Percentiles rank a stretch among this genome's conserved stretches.
Evolutionary conservation across 352 stramenopile genomes (phyloP).

Genomic region (Phytopythium helicoides): DNA sequence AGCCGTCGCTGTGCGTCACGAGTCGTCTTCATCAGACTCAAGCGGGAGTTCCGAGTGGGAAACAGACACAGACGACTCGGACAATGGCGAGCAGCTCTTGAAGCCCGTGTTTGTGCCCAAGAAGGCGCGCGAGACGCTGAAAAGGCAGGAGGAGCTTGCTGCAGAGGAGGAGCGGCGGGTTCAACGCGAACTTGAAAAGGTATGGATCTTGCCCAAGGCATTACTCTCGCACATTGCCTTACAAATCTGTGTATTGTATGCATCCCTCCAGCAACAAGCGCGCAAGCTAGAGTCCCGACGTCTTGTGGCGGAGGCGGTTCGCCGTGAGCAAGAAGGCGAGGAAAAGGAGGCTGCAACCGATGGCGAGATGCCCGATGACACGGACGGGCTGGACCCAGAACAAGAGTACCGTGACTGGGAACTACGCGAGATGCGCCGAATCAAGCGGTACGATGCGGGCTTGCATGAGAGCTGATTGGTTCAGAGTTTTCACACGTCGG

Average conservation of each 20-base stretch:
- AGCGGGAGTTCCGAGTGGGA: constrained; percentile 72
- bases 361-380: constrained; percentile 89
- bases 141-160: constrained; percentile 72
- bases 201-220: constrained; percentile 2
- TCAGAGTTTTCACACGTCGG: background rate
- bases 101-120: constrained; percentile 93
- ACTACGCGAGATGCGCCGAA: constrained; percentile 90
- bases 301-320: constrained; percentile 74
- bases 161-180: constrained; percentile 65
- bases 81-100: constrained; percentile 71
- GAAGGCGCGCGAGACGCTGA: constrained; percentile 82
- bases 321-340: constrained; percentile 51
- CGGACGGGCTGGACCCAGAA: constrained; percentile 85
- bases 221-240: background rate
- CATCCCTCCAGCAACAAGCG: constrained; percentile 24
- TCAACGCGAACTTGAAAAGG: constrained; percentile 55
- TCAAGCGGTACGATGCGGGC: constrained; percentile 70
- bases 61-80: constrained; percentile 78
- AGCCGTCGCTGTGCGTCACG: constrained; percentile 1
- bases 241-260: background rate
- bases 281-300: constrained; percentile 72
- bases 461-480: background rate
- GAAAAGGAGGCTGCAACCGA: constrained; percentile 59
- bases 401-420: constrained; percentile 93
- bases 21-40: constrained; percentile 34